Base-by-base conservation (phyloP, 805 yeast genomes). In the Wickerhamiella parazyma region DNA sequence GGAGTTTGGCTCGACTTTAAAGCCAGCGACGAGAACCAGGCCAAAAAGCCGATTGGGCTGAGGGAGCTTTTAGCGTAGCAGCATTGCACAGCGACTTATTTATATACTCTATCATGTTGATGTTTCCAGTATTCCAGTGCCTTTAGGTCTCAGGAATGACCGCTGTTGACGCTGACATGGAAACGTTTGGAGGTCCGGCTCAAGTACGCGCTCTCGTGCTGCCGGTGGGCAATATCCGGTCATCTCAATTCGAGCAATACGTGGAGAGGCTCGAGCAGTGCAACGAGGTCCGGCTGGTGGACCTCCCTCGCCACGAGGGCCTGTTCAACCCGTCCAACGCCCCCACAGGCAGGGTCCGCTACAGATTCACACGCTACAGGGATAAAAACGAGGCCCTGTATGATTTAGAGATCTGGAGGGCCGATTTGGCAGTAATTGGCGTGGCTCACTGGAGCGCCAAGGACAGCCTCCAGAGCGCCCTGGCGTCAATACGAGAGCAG, bases 401-500 rank as follows among this genome's bases (percentile, higher is more conserved):
- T 51, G 97, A 89, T 59, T 76, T 89, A 49, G 96, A 91, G 61
- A 94, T 95, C 1, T 85, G 73, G 60, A 64, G 96, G 41, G 84
- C 85, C 55, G 75, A 81, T 0, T 73, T 84, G 51, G 51, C 56
- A 37, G 63, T 60, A 1, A 57, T 75, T 36, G 80, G 76, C 3
- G 50, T 75, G 20, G 56, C 61, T 1, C 62, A 65, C 21, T 57
- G 58, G 45, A 42, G 47, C 6, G 54, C 50, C 4, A 54, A 53
- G 7, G 41, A 57, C 10, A 53, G 55, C 8, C 49, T 53, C 10
- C 57, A 56, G 1, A 49, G 42, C 1, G 58, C 63, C 35, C 49
- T 71, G 16, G n/a, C 22, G 14, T 10, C 22, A 1, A 25, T 44
- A 38, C 34, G 42, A 6, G 33, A 25, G 20, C 24, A 11, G 12